A percentile compares a stretch with the other conserved stretches of the same genome.
These are phyloP conservation scores for Pyrenophora tritici-repentis DNA, from an alignment of 2,329 filamentous ascomycete genomes.

Conservation along the genomic window DNA sequence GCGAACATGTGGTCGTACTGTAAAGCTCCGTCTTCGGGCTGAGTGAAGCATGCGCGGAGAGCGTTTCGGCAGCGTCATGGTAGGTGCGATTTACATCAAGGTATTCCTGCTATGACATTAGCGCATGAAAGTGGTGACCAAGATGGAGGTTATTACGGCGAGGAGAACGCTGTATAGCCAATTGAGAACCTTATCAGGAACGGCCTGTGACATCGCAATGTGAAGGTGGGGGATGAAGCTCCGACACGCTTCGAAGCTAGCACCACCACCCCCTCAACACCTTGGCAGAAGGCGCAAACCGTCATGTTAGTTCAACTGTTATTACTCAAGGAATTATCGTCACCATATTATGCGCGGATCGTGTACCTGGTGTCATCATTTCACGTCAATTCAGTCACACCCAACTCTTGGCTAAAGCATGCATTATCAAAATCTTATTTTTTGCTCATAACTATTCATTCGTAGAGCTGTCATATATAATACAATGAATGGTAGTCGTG, in stretches of 20 bases:
- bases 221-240: background rate
- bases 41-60: slow-evolving; percentile 79
- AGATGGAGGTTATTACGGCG: slow-evolving; percentile 27
- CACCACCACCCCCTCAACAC: slow-evolving; percentile 11
- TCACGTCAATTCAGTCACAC: background rate
- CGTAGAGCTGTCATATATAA: slow-evolving; percentile 12
- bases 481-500: slow-evolving; percentile 27
- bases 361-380: background rate
- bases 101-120: slow-evolving; percentile 70
- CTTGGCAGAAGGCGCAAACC: slow-evolving; percentile 29
- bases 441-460: slow-evolving; percentile 10
- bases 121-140: background rate
- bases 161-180: slow-evolving; percentile 94
- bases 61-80: slow-evolving; percentile 82
- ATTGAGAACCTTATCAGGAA: slow-evolving; percentile 87
- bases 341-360: background rate
- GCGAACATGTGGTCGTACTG: slow-evolving; percentile 62
- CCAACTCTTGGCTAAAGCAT: background rate
- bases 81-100: slow-evolving; percentile 91
- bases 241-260: background rate
- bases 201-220: slow-evolving; percentile 38
- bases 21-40: slow-evolving; percentile 91
- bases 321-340: too few relatives aligned
- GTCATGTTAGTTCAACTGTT: background rate
- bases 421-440: background rate